Evolutionary conservation across 139 green algal species (phyloP).

Genomic region (Edaphochlamys debaryana): DNA sequence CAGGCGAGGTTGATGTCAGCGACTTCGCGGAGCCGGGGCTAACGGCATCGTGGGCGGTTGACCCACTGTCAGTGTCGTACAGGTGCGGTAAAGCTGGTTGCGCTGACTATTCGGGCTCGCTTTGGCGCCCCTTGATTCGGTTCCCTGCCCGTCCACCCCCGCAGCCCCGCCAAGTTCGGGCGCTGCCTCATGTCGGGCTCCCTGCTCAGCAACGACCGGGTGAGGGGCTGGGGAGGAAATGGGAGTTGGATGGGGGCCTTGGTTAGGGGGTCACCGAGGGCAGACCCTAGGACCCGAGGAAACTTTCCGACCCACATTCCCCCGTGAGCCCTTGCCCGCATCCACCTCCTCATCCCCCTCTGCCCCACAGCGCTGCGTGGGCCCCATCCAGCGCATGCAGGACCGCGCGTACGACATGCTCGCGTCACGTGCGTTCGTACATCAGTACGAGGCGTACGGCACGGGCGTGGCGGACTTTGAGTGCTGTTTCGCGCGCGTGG

Average conservation of each 20-base stretch:
- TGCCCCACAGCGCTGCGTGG: constrained; percentile 45
- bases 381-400: constrained; percentile 55
- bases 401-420: constrained; percentile 71
- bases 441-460: constrained; percentile 85
- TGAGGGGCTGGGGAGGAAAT: not conserved
- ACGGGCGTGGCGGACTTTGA: constrained; percentile 66
- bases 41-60: constrained; percentile 46
- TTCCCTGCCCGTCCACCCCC: too few relatives aligned
- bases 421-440: constrained; percentile 71
- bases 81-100: too few relatives aligned
- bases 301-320: too few relatives aligned
- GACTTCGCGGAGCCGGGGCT: constrained; percentile 65
- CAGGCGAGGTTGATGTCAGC: constrained; percentile 48
- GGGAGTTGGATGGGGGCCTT: too few relatives aligned
- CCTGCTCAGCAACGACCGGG: constrained; percentile 75
- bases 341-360: not conserved
- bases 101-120: too few relatives aligned
- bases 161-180: constrained; percentile 41
- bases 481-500: constrained; percentile 67
- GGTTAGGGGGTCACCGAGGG: too few relatives aligned
- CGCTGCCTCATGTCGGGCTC: constrained; percentile 68
- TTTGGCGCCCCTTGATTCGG: too few relatives aligned
- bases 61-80: constrained; percentile 63
- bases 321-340: not conserved
- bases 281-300: too few relatives aligned